Evolutionary conservation across 495 filamentous ascomycete genomes (phyloP).

Genomic region (Choiromyces venosus): DNA sequence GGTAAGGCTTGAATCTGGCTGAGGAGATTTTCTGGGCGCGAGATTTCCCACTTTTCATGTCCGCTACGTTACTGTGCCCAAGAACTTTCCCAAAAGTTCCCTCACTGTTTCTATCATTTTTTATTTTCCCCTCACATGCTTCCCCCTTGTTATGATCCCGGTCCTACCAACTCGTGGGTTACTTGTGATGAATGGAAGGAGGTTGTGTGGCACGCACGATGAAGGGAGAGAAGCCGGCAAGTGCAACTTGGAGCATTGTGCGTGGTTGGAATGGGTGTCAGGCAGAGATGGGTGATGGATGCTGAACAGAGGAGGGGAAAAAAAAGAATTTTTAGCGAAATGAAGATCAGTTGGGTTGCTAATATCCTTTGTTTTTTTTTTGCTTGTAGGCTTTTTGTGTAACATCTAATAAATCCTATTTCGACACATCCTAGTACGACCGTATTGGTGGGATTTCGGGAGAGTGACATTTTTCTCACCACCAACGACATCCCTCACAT

Average conservation of each 20-base stretch:
- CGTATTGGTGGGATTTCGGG: neutral
- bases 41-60: neutral
- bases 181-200: neutral
- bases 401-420: neutral
- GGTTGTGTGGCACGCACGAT: neutral
- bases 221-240: neutral
- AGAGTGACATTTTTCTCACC: neutral
- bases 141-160: neutral
- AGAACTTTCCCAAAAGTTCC: neutral
- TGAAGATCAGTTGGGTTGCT: neutral
- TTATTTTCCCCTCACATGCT: neutral
- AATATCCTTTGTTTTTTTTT: neutral
- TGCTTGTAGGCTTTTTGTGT: neutral
- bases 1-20: neutral
- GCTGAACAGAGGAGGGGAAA: neutral
- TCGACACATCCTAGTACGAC: neutral
- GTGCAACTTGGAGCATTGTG: neutral
- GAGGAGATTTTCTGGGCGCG: neutral
- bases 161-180: neutral
- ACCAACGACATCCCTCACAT: neutral
- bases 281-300: neutral
- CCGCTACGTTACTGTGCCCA: neutral
- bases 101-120: neutral
- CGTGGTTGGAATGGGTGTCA: neutral
- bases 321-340: conserved; percentile 4